Percentiles rank a stretch among this genome's conserved stretches.
phyloP scores from a whole-genome alignment of 352 stramenopile species.

The Elongisporangium senticosum region DNA sequence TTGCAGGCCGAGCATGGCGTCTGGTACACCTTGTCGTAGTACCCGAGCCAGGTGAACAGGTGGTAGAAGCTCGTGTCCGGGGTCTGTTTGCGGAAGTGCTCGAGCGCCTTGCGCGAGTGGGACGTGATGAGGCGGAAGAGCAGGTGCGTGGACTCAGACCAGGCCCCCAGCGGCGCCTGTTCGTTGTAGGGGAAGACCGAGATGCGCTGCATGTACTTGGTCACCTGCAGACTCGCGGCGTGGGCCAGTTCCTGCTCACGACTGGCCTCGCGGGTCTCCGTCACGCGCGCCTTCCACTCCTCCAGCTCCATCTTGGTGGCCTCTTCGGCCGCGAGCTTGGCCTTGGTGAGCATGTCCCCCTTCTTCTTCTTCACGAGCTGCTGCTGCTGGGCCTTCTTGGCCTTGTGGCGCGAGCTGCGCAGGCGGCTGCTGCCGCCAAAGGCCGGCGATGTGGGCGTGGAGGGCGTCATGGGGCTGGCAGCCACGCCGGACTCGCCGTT shows the following conservation, averaged over 20 bases:
- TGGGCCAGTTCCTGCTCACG: slow-evolving; percentile 78
- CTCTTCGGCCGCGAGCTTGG: slow-evolving; percentile 79
- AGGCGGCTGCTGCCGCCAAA: slow-evolving; percentile 53
- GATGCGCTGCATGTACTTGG: slow-evolving; percentile 83
- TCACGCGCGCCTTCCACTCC: slow-evolving; percentile 77
- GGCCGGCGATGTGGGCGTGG: slow-evolving; percentile 74
- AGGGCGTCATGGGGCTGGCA: slow-evolving; percentile 83
- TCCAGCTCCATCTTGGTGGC: slow-evolving; percentile 87
- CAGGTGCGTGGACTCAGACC: slow-evolving; percentile 76
- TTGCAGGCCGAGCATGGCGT: slow-evolving; percentile 82
- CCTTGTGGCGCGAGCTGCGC: slow-evolving; percentile 76
- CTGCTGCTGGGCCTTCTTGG: slow-evolving; percentile 71
- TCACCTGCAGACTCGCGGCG: slow-evolving; percentile 67
- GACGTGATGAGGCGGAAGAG: slow-evolving; percentile 76
- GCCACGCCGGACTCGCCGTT: slow-evolving; percentile 77
- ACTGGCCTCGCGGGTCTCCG: slow-evolving; percentile 66
- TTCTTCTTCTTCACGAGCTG: slow-evolving; percentile 87
- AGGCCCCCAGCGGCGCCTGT: slow-evolving; percentile 63
- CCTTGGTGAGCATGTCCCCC: slow-evolving; percentile 82
- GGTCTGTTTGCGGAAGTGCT: slow-evolving; percentile 82
- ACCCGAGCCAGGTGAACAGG: slow-evolving; percentile 80
- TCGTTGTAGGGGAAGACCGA: slow-evolving; percentile 81
- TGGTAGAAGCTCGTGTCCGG: slow-evolving; percentile 85
- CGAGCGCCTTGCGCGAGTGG: slow-evolving; percentile 68
- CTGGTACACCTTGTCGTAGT: slow-evolving; percentile 88